These are phyloP conservation scores for Cercospora beticola DNA, from an alignment of 2,329 filamentous ascomycete genomes.

Conservation along the genomic window DNA sequence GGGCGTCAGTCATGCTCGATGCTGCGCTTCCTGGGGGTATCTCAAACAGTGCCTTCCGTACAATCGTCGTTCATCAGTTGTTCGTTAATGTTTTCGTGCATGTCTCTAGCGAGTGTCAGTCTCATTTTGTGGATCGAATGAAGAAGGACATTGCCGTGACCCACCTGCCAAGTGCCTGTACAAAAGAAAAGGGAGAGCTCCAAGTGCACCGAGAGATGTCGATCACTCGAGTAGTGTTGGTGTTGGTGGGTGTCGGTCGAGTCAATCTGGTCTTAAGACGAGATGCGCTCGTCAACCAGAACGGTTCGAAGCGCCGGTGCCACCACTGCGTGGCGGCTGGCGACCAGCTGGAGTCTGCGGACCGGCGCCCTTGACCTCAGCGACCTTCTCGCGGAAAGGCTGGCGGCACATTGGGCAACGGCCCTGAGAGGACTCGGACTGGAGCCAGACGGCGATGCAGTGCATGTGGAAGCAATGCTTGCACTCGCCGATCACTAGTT, in stretches of 20 bases:
- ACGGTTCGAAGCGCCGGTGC: not conserved
- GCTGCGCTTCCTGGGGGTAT: slow-evolving; percentile 10
- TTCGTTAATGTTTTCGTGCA: not conserved
- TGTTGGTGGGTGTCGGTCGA: not conserved
- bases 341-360: slow-evolving; percentile 16
- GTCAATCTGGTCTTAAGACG: not conserved
- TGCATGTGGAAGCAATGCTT: slow-evolving; percentile 99
- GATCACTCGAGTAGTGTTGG: not conserved
- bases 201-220: not conserved
- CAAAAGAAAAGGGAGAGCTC: not conserved
- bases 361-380: slow-evolving; percentile 18
- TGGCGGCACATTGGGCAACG: slow-evolving; percentile 98
- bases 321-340: slow-evolving; percentile 3
- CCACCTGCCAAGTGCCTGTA: not conserved
- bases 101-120: not conserved
- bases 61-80: slow-evolving; percentile 8
- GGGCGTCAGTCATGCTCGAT: slow-evolving; percentile 5
- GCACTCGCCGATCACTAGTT: slow-evolving; percentile 86
- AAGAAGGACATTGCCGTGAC: too few relatives aligned
- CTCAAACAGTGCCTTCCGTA: slow-evolving; percentile 13
- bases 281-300: not conserved
- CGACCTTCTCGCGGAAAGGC: slow-evolving; percentile 46
- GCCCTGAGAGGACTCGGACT: slow-evolving; percentile 87
- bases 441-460: slow-evolving; percentile 94
- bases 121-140: too few relatives aligned